Conservation (phyloP, 2,329 filamentous ascomycete genomes). For the Pyricularia sp. region DNA sequence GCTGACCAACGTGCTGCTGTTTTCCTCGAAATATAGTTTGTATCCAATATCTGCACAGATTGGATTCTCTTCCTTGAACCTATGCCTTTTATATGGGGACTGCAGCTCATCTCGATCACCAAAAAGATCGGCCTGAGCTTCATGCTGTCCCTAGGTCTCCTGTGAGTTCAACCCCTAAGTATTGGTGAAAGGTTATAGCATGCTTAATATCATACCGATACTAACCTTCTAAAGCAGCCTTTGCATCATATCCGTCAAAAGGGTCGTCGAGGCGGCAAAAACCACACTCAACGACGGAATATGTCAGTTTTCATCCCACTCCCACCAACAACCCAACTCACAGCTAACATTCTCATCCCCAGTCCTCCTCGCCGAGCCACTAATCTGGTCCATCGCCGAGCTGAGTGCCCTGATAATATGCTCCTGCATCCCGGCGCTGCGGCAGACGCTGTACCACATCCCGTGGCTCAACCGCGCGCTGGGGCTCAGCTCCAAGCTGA, state of each 20-base stretch:
- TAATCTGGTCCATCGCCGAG: conserved; percentile 13
- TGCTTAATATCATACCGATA: not conserved
- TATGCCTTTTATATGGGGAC: conserved; percentile 9
- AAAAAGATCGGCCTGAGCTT: conserved; percentile 8
- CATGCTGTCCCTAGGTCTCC: conserved; percentile 6
- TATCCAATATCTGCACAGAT: conserved; percentile 8
- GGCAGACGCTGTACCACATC: conserved; percentile 6
- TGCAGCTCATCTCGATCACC: conserved; percentile 7
- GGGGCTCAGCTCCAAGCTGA: conserved; percentile 5
- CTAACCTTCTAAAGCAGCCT: not conserved
- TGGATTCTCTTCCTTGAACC: conserved; percentile 9
- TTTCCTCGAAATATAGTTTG: conserved; percentile 4
- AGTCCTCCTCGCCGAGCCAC: conserved; percentile 3
- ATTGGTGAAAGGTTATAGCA: not conserved
- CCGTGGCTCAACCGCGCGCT: conserved; percentile 8
- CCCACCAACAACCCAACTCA: too few species aligned
- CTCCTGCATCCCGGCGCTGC: conserved; percentile 11
- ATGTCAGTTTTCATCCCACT: not conserved
- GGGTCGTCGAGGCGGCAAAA: not conserved
- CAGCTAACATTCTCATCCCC: not conserved
- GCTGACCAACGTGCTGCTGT: too few species aligned
- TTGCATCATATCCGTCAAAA: not conserved
- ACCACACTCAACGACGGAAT: not conserved
- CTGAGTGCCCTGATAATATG: conserved; percentile 10
- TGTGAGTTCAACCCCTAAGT: not conserved